Percentiles rank a stretch among this genome's conserved stretches.
Evolutionary conservation across 768 basidiomycete species (phyloP).

Genomic region (Russula abietina): DNA sequence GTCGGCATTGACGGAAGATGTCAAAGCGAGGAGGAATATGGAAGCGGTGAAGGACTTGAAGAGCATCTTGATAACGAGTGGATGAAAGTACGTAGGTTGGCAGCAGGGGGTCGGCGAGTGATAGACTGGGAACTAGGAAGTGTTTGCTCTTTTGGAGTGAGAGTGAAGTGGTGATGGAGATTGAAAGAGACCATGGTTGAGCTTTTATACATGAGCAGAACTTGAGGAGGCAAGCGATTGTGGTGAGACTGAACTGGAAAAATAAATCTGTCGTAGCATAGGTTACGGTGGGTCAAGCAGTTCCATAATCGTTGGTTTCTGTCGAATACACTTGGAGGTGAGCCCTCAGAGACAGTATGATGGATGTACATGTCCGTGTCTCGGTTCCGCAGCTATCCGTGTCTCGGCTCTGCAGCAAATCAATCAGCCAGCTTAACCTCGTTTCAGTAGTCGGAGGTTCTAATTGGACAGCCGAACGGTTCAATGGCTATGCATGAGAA

Average conservation of each 20-base stretch:
- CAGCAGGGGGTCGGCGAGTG: neutral
- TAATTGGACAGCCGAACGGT: too few relatives aligned
- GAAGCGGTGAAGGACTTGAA: slow-evolving; percentile 30
- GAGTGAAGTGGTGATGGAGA: neutral
- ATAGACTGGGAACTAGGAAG: neutral
- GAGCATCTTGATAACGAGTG: slow-evolving; percentile 25
- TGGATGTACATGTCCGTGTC: too few relatives aligned
- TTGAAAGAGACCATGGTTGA: neutral
- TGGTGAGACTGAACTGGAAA: neutral
- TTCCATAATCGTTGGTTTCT: too few relatives aligned
- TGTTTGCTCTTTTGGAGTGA: neutral
- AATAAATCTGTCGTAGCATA: neutral
- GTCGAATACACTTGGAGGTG: too few relatives aligned
- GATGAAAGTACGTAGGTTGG: neutral
- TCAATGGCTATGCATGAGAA: neutral
- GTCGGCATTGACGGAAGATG: slow-evolving; percentile 36
- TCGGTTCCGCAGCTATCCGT: too few relatives aligned
- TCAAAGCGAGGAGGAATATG: slow-evolving; percentile 33
- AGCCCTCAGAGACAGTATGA: too few relatives aligned
- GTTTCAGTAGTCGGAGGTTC: too few relatives aligned
- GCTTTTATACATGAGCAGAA: neutral
- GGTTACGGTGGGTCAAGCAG: too few relatives aligned
- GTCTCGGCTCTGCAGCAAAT: too few relatives aligned
- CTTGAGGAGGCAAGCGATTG: neutral
- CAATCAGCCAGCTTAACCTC: too few relatives aligned